Evolutionary conservation across 768 basidiomycete species (phyloP).

Genomic region (Pleurotus tuoliensis): DNA sequence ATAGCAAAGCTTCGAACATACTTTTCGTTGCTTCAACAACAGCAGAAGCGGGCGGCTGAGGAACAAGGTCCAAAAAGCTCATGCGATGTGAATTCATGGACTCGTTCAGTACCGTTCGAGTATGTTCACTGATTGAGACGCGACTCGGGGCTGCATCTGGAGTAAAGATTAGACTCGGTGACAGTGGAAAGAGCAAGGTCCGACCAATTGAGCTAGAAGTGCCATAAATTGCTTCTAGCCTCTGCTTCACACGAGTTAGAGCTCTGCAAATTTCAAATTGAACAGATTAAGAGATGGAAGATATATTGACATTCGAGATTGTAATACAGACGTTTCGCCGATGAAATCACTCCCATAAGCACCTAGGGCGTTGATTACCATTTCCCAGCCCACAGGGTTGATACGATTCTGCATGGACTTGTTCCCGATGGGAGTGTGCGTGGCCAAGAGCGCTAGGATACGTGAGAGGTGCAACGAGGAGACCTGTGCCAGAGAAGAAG

Average conservation of each 20-base stretch:
- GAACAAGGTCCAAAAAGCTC: neutral
- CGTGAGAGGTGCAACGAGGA: slow-evolving; percentile 43
- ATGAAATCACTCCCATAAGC: slow-evolving; percentile 31
- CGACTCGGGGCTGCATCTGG: neutral
- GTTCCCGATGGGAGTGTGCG: slow-evolving; percentile 50
- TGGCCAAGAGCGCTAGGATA: slow-evolving; percentile 50
- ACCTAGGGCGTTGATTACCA: slow-evolving; percentile 51
- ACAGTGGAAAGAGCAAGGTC: neutral
- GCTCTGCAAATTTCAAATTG: neutral
- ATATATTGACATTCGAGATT: neutral
- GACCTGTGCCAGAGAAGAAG: slow-evolving; percentile 35
- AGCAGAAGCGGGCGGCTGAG: neutral
- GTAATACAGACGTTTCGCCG: slow-evolving; percentile 31
- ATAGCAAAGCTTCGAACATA: too few species aligned
- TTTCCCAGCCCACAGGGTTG: slow-evolving; percentile 59
- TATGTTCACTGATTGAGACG: neutral
- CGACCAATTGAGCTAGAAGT: slow-evolving; percentile 7
- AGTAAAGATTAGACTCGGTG: neutral
- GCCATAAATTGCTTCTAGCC: slow-evolving; percentile 10
- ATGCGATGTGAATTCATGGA: neutral
- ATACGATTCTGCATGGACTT: slow-evolving; percentile 65
- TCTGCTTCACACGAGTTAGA: slow-evolving; percentile 5
- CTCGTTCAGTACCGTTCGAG: neutral
- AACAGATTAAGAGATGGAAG: neutral
- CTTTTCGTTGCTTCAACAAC: too few species aligned